Base-by-base conservation (phyloP, 352 stramenopile species). In the Hyphochytrium catenoides region DNA sequence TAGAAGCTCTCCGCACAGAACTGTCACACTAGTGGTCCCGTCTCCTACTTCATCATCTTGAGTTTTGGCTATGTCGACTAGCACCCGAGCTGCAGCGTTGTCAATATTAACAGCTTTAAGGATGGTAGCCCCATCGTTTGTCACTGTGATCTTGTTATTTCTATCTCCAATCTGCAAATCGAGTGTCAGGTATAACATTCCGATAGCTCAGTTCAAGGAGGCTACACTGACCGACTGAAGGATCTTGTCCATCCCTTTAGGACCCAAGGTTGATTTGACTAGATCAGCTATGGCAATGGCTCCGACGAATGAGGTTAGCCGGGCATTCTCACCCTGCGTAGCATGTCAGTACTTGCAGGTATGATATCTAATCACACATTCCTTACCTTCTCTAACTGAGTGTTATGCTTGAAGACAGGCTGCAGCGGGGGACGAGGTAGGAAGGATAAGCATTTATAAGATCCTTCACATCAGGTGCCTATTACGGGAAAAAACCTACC, bases 201-300 rank as follows among this genome's bases (percentile, higher is more conserved):
- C n/a, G 21, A 4, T 26, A 8, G 24, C 20, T 15, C 24, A 42
- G 25, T 11, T 43, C 12, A 14, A 30, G n/a, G 15, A 14, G 11
- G 23, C 18, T 38, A 11, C 5, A 50, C 51, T 40, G 26, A 95
- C 68, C 8, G 66, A 84, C 63, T 98, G 91, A 35, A 99, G 59
- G 50, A 99, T 98, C 57, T 99, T 99, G 63, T 98, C 91, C 88
- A 98, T 98, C 19, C 91, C 92, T 56, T 98, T 98, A n/a, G 92
- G 92, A 11, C 92, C 92, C 8, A 99, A 62, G 22, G 91, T 98
- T 14, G 91, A 97, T 62, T 98, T 98, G 19, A 99, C 91, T 47
- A 99, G 78, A 59, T 99, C 91, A 20, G 88, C 83, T 57, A 98
- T 97, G 34, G 92, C 88, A 53, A 98, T 98, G 27, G 91, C 91